These are phyloP conservation scores for Aspergillus novoparasiticus DNA, from an alignment of 2,329 filamentous ascomycete species.

Conservation along the genomic window DNA sequence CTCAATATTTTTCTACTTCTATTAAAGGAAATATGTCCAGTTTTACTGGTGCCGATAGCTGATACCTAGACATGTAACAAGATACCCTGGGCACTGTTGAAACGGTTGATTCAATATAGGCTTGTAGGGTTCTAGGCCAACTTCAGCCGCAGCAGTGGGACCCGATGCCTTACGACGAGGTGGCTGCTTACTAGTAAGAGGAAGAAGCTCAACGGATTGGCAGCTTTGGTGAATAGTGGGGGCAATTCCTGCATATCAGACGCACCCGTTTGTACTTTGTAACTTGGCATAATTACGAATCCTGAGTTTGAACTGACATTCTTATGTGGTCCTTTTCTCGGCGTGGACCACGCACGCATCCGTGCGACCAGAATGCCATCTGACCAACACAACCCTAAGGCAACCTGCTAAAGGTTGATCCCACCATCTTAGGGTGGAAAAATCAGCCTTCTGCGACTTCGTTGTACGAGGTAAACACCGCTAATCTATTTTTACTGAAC, in stretches of 20 bases:
- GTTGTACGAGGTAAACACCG: neutral
- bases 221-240: neutral
- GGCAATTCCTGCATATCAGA: neutral
- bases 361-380: neutral
- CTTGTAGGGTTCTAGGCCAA: neutral
- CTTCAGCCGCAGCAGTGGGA: neutral
- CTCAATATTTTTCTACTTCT: neutral
- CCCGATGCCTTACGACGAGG: neutral
- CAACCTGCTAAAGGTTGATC: neutral
- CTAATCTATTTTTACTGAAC: conserved; percentile 6
- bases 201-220: neutral
- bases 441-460: neutral
- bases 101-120: too few species aligned
- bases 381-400: neutral
- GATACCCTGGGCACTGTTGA: neutral
- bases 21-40: too few species aligned
- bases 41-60: too few species aligned
- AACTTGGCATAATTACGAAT: neutral
- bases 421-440: neutral
- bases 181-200: neutral
- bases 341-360: neutral
- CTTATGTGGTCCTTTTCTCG: neutral
- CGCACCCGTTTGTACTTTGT: neutral
- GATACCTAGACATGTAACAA: too few species aligned
- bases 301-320: neutral